Evolutionary conservation across 306 rosid species (phyloP), one percentile per base, ranked within the genome.

Genomic region (Vigna unguiculata): DNA sequence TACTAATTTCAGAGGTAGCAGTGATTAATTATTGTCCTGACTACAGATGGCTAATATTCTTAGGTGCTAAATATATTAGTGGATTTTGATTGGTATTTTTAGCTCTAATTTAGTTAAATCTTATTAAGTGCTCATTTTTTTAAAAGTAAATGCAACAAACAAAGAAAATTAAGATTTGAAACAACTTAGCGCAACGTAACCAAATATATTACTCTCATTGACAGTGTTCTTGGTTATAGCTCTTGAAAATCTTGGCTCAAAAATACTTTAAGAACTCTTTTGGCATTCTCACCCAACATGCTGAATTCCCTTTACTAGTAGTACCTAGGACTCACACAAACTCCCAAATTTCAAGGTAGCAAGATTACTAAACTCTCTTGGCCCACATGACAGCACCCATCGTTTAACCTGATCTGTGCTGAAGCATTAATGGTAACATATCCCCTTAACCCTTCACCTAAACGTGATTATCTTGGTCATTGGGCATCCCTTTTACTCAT

Each of bases 11-110:
- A 1, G 78, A 58, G 69, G 30, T 28, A 25, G 19, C 47, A 46
- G 36, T 45, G 30, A 45, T 75, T 60, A 30, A 21, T 15, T 17
- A 13, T 57, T 1, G 22, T 61, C 22, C 9, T 16, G 47, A 20
- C 51, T 75, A 48, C 11, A 32, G 40, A 53, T 47, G 22, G n/a
- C 17, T 34, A 43, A 43, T 45, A 9, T 17, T 60, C 49, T 46
- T 21, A 75, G 21, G 41, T 67, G 57, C 38, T 21, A 4, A 48
- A 62, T 49, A 75, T 75, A 43, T 1, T 24, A 67, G 15, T 46
- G 41, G 38, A 45, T 22, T 34, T 67, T 15, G 21, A 24, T 2
- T 66, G 25, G 54, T 43, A 43, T 45, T 22, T 25, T 15, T 21
- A 43, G 13, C 38, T 25, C 38, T 43, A 3, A 54, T 21, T 2